Evolutionary conservation across 2,329 filamentous ascomycete genomes (phyloP), one percentile per base, ranked within the genome.

Genomic region (Fusarium sp.): DNA sequence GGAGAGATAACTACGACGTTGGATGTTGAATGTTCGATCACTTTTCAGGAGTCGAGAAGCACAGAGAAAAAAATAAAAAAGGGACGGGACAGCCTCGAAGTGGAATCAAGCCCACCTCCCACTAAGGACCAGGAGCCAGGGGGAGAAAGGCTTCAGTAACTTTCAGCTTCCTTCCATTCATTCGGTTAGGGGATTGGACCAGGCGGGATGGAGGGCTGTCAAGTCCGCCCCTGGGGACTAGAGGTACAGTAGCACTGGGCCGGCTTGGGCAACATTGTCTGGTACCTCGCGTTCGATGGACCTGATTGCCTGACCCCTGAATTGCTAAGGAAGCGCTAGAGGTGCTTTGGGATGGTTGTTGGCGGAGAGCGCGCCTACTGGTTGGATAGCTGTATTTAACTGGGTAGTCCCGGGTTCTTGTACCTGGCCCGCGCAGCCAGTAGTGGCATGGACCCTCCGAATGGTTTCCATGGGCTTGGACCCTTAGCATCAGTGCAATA

Each of bases 361-460:
- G 34, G 42, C 60, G 62, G 65, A 62, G 57, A 51, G 38, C 39
- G 26, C 60, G 65, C 67, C 60, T 70, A 73, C 53, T 73, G 69
- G 67, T 43, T 62, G 51, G 64, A 40, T 43, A 31, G 39, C 31
- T 46, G 14, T 44, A 15, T 36, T 69, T 40, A 28, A 52, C 17
- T 51, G 57, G 63, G 49, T 11, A 42, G 19, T 44, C 50, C 65
- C 67, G 43, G 54, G 65, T 36, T 51, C 51, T 69, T 56, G 57
- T 71, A 50, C 67, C 67, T 74, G 57, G 71, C 62, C 71, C 67
- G 64, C 39, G 59, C 69, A 49, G 47, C 61, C 57, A 57, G 63
- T 73, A 72, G 71, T 64, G 71, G 53, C 62, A 62, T 46, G 38
- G 53, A 46, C 66, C 69, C 63, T 65, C 61, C 17, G 22, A 21